These are phyloP conservation scores for Saturnispora mendoncae DNA, from an alignment of 805 yeast species.

Conservation along the genomic window DNA sequence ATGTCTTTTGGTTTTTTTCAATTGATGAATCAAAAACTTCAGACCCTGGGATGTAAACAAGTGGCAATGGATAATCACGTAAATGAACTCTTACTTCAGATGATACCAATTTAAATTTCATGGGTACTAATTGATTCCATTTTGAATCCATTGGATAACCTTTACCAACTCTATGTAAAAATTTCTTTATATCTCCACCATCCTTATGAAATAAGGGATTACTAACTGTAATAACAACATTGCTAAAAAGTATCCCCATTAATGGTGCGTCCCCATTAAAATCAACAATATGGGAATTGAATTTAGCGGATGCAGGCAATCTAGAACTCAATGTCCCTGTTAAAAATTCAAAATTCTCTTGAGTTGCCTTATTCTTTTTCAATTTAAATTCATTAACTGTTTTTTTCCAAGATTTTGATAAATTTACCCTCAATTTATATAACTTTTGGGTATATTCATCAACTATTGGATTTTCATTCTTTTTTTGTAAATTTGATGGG, in stretches of 20 bases:
- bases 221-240: constrained; percentile 36
- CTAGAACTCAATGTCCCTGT: constrained; percentile 32
- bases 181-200: constrained; percentile 42
- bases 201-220: constrained; percentile 41
- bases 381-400: constrained; percentile 43
- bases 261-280: constrained; percentile 43
- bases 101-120: constrained; percentile 45
- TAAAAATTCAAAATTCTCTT: constrained; percentile 32
- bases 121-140: constrained; percentile 63
- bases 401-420: constrained; percentile 56
- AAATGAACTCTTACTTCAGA: constrained; percentile 61
- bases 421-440: constrained; percentile 23
- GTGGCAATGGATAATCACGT: constrained; percentile 81
- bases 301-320: constrained; percentile 29
- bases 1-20: constrained; percentile 9
- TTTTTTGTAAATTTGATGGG: neutral
- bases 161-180: constrained; percentile 65
- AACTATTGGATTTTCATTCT: constrained; percentile 1
- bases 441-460: constrained; percentile 14
- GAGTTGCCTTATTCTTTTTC: constrained; percentile 33
- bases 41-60: constrained; percentile 54
- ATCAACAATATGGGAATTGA: constrained; percentile 39
- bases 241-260: constrained; percentile 38
- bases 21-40: neutral
- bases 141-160: constrained; percentile 67